Evolutionary conservation across 306 rosid genomes (phyloP).

Genomic region (Cucumis cinereus): DNA sequence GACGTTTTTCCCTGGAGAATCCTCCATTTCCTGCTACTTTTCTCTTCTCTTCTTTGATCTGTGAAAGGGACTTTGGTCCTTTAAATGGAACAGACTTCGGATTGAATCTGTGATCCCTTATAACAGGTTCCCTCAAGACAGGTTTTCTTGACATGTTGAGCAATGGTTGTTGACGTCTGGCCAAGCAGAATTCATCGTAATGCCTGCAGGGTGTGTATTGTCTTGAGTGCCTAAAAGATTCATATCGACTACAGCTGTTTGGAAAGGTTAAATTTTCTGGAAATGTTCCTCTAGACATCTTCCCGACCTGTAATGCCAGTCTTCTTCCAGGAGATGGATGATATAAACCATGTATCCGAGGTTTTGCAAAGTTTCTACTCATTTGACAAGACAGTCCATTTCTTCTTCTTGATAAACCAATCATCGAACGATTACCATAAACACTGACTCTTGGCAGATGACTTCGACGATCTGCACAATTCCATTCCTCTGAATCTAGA

Average conservation of each 20-base stretch:
- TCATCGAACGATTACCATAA: constrained; percentile 13
- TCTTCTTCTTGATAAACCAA: constrained; percentile 37
- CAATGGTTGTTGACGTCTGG: constrained; percentile 19
- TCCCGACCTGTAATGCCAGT: constrained; percentile 30
- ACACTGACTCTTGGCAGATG: constrained; percentile 48
- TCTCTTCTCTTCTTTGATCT: constrained; percentile 7
- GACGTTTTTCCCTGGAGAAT: neutral
- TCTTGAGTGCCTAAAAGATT: constrained; percentile 26
- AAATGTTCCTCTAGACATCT: neutral
- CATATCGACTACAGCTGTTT: constrained; percentile 17
- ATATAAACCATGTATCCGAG: constrained; percentile 17
- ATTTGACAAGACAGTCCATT: constrained; percentile 21
- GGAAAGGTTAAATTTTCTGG: constrained; percentile 15
- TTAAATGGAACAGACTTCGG: constrained; percentile 27
- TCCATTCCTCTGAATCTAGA: constrained; percentile 20
- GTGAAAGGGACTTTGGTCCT: constrained; percentile 27
- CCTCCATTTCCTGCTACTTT: neutral
- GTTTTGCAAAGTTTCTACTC: constrained; percentile 19
- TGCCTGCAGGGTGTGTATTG: constrained; percentile 31
- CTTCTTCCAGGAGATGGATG: constrained; percentile 24
- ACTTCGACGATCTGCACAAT: constrained; percentile 45
- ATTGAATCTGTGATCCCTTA: constrained; percentile 20
- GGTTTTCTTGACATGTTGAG: constrained; percentile 33
- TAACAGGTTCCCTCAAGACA: constrained; percentile 12
- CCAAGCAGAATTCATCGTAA: constrained; percentile 21